phyloP scores from a whole-genome alignment of 2,329 filamentous ascomycete genomes.

The Monilinia fructigena region DNA sequence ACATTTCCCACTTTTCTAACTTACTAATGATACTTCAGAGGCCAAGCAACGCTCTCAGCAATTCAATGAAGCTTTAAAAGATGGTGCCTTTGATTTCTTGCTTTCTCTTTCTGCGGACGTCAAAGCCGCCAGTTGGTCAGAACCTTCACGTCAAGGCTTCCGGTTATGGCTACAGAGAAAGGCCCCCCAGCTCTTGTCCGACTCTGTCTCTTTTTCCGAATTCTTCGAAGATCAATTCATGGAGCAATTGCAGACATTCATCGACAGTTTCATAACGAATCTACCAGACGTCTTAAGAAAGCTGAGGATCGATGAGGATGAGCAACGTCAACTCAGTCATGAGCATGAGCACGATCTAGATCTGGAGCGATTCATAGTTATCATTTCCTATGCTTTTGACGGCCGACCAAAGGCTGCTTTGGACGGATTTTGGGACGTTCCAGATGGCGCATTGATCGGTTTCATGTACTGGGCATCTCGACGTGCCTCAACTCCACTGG shows the following conservation, averaged over 20 bases:
- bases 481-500: conserved; percentile 90
- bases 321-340: conserved; percentile 70
- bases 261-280: conserved; percentile 91
- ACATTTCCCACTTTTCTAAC: neutral
- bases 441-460: conserved; percentile 88
- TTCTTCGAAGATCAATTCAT: conserved; percentile 73
- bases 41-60: conserved; percentile 67
- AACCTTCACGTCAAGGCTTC: conserved; percentile 79
- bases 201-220: conserved; percentile 66
- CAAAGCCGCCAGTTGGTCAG: conserved; percentile 79
- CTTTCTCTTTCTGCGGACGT: conserved; percentile 81
- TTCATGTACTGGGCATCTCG: conserved; percentile 98
- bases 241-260: conserved; percentile 80
- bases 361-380: conserved; percentile 85
- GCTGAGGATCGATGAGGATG: conserved; percentile 84
- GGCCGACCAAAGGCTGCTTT: conserved; percentile 78
- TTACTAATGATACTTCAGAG: conserved; percentile 47
- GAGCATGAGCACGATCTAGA: conserved; percentile 67
- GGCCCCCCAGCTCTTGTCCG: conserved; percentile 65
- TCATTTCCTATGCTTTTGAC: conserved; percentile 90
- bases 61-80: conserved; percentile 75
- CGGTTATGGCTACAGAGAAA: conserved; percentile 81
- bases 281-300: conserved; percentile 88
- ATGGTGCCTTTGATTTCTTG: conserved; percentile 90
- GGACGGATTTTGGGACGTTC: conserved; percentile 81